Evolutionary conservation across 306 rosid genomes (phyloP).

Genomic region (Cyamopsis tetragonoloba): DNA sequence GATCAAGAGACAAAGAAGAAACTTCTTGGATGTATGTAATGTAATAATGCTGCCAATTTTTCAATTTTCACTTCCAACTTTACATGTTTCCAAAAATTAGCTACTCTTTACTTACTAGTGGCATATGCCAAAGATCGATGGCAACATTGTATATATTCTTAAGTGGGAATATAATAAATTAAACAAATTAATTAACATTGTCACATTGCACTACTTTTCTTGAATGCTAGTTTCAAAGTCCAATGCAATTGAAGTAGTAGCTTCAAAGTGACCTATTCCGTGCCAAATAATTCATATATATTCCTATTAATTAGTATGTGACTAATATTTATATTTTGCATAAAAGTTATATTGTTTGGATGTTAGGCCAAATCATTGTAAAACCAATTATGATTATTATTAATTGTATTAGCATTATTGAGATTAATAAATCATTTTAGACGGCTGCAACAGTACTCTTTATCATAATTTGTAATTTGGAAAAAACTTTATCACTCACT

Average conservation of each 20-base stretch:
- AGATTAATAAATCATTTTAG: conserved; percentile 27
- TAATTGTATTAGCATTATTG: conserved; percentile 16
- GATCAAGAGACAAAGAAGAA: background rate
- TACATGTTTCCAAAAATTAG: background rate
- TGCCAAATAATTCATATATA: conserved; percentile 29
- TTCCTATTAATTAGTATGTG: background rate
- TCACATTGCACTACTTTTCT: conserved; percentile 39
- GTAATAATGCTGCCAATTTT: too few relatives aligned
- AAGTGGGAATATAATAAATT: conserved; percentile 34
- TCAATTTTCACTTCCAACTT: conserved; percentile 14
- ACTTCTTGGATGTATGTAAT: background rate
- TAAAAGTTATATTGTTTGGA: too few relatives aligned
- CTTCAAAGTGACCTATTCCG: conserved; percentile 40
- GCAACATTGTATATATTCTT: conserved; percentile 26
- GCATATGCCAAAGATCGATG: conserved; percentile 29
- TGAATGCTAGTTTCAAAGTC: conserved; percentile 42
- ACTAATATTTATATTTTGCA: too few relatives aligned
- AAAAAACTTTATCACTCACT: conserved; percentile 15
- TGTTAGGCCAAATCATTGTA: conserved; percentile 40
- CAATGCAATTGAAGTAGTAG: conserved; percentile 42
- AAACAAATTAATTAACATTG: background rate
- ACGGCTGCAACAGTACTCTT: conserved; percentile 31
- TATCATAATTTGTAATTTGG: conserved; percentile 16
- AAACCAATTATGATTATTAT: conserved; percentile 25
- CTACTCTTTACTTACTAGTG: conserved; percentile 16